Evolutionary conservation across 1,284 basidiomycete genomes (phyloP), one percentile per base, ranked within the genome.

Genomic region (Rugosomyces carneus): DNA sequence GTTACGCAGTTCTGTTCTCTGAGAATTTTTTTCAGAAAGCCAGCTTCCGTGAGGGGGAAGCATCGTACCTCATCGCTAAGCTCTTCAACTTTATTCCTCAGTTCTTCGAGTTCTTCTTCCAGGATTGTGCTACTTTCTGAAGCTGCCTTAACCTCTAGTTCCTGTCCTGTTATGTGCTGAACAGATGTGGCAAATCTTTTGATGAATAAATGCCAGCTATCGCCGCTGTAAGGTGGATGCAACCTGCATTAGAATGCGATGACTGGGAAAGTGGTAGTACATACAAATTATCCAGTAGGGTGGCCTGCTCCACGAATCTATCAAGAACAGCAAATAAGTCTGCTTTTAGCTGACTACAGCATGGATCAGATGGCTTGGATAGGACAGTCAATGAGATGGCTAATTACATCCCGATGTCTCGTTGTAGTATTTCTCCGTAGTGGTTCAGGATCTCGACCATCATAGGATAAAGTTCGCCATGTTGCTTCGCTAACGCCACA

Each of bases 261-360:
- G 9, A 2, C 15, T 1, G 39, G 11, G 29, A 40, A 50, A 37
- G 24, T 36, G 19, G 6, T 34, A 23, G 20, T 37, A 61, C 78
- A 52, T 57, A 83, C 82, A 89, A 77, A 57, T 80, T 75, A 49
- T 80, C 76, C 2, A 86, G 64, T 48, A 71, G 59, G 0, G 72
- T 68, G 4, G 76, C 69, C 49, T 85, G 78, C 52, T 84, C 79
- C n/a, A 86, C 70, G 51, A 93, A 88, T 40, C 72, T 77, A 44
- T 81, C 78, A 20, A 88, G 53, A 24, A 89, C 68, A 3, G 72
- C 71, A 36, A 89, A 69, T 0, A 82, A 55, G 49, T 84, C 75
- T 1, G 68, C 65, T 59, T 87, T 87, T 41, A 84, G 67, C 51
- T 80, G 72, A 21, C 84, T 87, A 45, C 1, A 31, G 26, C 9